These are phyloP conservation scores for Penicillium cosmopolitanum DNA, from an alignment of 495 filamentous ascomycete species.

Conservation along the genomic window DNA sequence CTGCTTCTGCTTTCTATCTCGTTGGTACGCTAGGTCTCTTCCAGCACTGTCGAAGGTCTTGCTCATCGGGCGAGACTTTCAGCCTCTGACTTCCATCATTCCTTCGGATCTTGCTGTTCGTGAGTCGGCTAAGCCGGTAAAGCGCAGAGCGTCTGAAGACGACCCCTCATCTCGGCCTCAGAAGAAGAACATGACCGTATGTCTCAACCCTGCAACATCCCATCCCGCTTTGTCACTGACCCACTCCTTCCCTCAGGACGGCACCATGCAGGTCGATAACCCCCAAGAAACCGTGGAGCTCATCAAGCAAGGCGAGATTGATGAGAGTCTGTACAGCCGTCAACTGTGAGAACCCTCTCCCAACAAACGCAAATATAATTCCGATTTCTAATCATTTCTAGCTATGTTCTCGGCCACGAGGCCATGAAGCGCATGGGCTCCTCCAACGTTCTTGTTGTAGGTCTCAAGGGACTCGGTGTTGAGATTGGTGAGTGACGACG, in stretches of 20 bases:
- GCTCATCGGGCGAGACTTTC: conserved; percentile 56
- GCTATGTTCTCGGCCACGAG: conserved; percentile 95
- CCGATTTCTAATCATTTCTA: conserved; percentile 23
- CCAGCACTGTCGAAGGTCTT: conserved; percentile 51
- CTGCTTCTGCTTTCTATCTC: conserved; percentile 15
- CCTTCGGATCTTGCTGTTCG: conserved; percentile 56
- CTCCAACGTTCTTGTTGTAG: conserved; percentile 91
- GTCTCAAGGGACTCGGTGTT: conserved; percentile 90
- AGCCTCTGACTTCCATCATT: conserved; percentile 53
- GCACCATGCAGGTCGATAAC: conserved; percentile 82
- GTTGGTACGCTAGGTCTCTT: conserved; percentile 39
- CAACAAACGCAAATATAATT: neutral
- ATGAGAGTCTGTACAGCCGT: conserved; percentile 96
- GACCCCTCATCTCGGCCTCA: conserved; percentile 66
- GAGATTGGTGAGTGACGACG: conserved; percentile 70
- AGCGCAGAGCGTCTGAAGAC: conserved; percentile 83
- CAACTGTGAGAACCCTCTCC: conserved; percentile 66
- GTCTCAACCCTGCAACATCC: conserved; percentile 33
- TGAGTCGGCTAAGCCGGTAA: conserved; percentile 69
- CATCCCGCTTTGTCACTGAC: conserved; percentile 22
- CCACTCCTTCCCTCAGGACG: conserved; percentile 48
- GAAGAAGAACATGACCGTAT: conserved; percentile 85
- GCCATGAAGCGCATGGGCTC: conserved; percentile 99
- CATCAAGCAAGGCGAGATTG: conserved; percentile 76
- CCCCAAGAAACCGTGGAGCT: conserved; percentile 56